Evolutionary conservation across 768 basidiomycete species (phyloP), one percentile per base, ranked within the genome.

Genomic region (Russula foetens): DNA sequence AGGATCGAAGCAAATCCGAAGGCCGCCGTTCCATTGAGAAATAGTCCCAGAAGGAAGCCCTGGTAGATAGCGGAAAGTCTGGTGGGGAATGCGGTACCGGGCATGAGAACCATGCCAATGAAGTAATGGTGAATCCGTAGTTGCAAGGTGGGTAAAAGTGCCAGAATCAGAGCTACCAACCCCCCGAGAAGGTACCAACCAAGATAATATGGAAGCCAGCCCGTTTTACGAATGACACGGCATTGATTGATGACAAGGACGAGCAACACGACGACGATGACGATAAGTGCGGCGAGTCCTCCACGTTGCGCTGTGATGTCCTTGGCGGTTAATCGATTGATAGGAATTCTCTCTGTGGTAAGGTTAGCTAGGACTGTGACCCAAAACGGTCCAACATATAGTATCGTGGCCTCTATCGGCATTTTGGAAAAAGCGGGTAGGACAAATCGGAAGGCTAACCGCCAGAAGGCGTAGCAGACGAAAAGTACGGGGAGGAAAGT

Each of bases 111-210:
- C 71, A 93, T 85, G 0, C 85, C 81, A 28, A 88, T 75, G 54
- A 94, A 81, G 68, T 93, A 94, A 70, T 94, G 92, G 67, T 95
- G 92, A 24, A 93, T 65, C 38, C 91, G 80, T 46, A 92, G 75
- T 52, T 81, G 72, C 49, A 92, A 69, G 6, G 81, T 84, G 11
- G 91, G 90, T 19, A 93, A 75, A 53, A 82, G 75, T 3, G 85
- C 80, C 47, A 94, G 70, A 5, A 92, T 81, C 14, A 90, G 68
- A 24, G 79, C 68, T n/a, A 85, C 77, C 17, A 89, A 71, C 0
- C 84, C 90, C 15, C 87, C 88, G 31, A 77, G 68, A 39, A 81
- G 72, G 68, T 88, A 89, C 88, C 91, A 92, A 7, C 77, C 78
- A 33, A 85, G 69, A 69, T 94, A 94, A 68, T 83, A 80, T 5